phyloP scores from a whole-genome alignment of 2,329 filamentous ascomycete genomes.

The Aspergillus glaucus region DNA sequence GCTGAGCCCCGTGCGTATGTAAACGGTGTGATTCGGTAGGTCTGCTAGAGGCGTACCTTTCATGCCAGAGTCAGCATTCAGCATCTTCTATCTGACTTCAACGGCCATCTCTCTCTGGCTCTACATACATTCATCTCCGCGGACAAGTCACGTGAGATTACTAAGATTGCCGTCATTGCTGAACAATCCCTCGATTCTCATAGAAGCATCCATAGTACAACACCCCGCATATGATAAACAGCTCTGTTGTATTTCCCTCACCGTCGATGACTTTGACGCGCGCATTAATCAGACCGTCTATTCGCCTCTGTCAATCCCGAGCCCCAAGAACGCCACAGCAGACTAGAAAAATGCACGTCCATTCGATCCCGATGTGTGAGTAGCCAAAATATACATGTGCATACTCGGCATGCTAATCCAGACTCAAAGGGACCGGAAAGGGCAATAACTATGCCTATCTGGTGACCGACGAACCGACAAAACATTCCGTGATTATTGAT shows the following conservation, averaged over 20 bases:
- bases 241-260: neutral
- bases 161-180: constrained; percentile 6
- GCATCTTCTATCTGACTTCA: too few relatives aligned
- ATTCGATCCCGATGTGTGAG: constrained; percentile 51
- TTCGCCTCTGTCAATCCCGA: constrained; percentile 6
- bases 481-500: constrained; percentile 47
- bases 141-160: constrained; percentile 4
- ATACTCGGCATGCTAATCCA: neutral
- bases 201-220: neutral
- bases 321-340: constrained; percentile 2
- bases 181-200: neutral
- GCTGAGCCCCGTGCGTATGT: too few relatives aligned
- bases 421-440: constrained; percentile 28
- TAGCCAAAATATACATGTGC: constrained; percentile 3
- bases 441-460: constrained; percentile 50
- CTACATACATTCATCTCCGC: too few relatives aligned
- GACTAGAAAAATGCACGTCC: constrained; percentile 43
- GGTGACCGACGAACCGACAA: constrained; percentile 44
- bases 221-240: neutral
- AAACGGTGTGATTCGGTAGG: too few relatives aligned
- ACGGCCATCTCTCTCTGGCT: too few relatives aligned
- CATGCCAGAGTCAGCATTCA: too few relatives aligned
- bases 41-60: too few relatives aligned
- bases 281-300: constrained; percentile 13
- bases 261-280: constrained; percentile 26